Evolutionary conservation across 1,284 basidiomycete species (phyloP), one percentile per base, ranked within the genome.

Genomic region (Microbotryum violaceum): DNA sequence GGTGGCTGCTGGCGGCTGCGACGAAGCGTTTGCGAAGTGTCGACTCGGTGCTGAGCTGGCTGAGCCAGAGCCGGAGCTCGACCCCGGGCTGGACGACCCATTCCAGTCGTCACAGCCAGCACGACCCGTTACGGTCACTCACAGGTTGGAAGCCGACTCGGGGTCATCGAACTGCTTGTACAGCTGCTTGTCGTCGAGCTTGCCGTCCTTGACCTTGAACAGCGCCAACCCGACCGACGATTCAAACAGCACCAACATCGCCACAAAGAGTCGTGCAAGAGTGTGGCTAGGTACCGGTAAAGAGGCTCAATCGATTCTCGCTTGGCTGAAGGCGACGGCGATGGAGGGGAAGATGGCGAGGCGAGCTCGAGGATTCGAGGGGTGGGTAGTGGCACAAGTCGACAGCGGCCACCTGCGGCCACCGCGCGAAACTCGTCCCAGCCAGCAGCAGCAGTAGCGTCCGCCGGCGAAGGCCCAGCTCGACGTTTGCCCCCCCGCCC

Each of bases 121-220:
- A 31, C 31, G 31, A 33, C 27, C 51, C 16, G 27, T 8, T 46
- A 33, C n/a, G 25, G 2, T 7, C 20, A 58, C 67, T 58, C 25
- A 71, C 91, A 94, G 80, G 80, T 88, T 91, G 78, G 85, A 92
- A 61, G 94, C 93, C 74, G 81, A 82, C 78, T 93, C 89, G 56
- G 92, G 88, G 55, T 85, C 88, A 78, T 93, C 85, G 74, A 98
- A 97, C 76, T 93, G 88, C 78, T 89, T 85, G 83, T 87, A 89
- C 61, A 97, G 78, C 77, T 97, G 85, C 65, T 86, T 85, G 70
- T 84, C 86, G 72, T 87, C 83, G 58, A 94, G 81, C 79, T 93
- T 96, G 69, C 87, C 88, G 63, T 89, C 82, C 78, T 94, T 89
- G 62, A 87, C 86, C 78, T 96, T 96, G 85, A 98, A 97, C 61